These are phyloP conservation scores for Diplotaxis tenuifolia DNA, from an alignment of 345 rosid species.

Conservation along the genomic window DNA sequence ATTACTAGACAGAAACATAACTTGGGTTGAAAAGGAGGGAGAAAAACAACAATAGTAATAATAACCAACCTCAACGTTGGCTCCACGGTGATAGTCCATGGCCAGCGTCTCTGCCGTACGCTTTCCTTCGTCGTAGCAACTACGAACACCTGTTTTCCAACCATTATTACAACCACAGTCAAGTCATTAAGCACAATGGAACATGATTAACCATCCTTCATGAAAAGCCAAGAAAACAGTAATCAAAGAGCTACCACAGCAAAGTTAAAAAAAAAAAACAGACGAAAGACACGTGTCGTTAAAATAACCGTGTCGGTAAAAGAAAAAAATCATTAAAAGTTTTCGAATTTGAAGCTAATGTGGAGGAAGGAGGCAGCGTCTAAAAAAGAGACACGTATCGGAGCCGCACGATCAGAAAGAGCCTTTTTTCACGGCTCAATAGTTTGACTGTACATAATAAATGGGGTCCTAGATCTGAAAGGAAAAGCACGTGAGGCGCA, in stretches of 20 bases:
- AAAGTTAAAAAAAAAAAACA: not conserved
- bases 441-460: conserved; percentile 25
- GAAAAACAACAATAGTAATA: not conserved
- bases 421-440: conserved; percentile 31
- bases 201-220: not conserved
- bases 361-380: not conserved
- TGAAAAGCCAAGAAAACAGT: not conserved
- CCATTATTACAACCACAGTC: conserved; percentile 3
- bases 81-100: conserved; percentile 82
- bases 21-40: not conserved
- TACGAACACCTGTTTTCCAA: conserved; percentile 59
- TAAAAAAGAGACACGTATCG: conserved; percentile 28
- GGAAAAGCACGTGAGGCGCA: conserved; percentile 23
- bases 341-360: not conserved
- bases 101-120: conserved; percentile 82
- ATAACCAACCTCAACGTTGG: conserved; percentile 57
- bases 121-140: conserved; percentile 86
- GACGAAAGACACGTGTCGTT: not conserved
- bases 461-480: conserved; percentile 34
- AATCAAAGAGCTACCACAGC: not conserved
- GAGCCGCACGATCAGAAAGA: conserved; percentile 36
- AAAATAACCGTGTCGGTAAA: not conserved
- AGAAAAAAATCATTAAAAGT: not conserved
- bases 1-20: not conserved
- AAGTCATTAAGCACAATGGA: not conserved